Evolutionary conservation across 2,329 filamentous ascomycete genomes (phyloP).

Genomic region (Trichoderma aggressivum): DNA sequence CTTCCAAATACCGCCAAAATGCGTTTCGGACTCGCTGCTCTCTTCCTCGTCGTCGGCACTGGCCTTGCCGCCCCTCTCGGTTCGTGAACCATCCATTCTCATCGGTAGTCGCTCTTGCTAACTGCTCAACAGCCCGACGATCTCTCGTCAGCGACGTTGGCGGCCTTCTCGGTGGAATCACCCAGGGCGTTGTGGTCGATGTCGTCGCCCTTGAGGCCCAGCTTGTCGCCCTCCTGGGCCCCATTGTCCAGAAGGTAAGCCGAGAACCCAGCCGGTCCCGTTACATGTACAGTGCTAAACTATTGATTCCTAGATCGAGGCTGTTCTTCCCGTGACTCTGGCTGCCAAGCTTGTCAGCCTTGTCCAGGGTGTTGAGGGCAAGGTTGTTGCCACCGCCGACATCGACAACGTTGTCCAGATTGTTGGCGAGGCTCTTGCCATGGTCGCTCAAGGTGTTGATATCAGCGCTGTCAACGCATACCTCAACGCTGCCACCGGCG

Average conservation of each 20-base stretch:
- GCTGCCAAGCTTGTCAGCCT: slow-evolving; percentile 25
- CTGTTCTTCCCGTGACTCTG: slow-evolving; percentile 23
- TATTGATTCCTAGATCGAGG: slow-evolving; percentile 19
- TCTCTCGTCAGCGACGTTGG: slow-evolving; percentile 10
- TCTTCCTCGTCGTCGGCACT: slow-evolving; percentile 16
- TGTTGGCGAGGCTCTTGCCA: slow-evolving; percentile 26
- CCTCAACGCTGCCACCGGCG: slow-evolving; percentile 23
- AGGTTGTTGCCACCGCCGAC: neutral
- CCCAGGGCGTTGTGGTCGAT: slow-evolving; percentile 20
- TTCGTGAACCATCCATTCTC: neutral
- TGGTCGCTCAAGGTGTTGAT: slow-evolving; percentile 24
- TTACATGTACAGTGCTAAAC: neutral
- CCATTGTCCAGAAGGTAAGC: slow-evolving; percentile 21
- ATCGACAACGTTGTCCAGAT: slow-evolving; percentile 20
- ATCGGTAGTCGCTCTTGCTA: neutral
- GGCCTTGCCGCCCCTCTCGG: slow-evolving; percentile 11
- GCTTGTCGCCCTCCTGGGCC: slow-evolving; percentile 23
- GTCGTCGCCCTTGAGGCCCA: slow-evolving; percentile 21
- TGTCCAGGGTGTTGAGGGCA: slow-evolving; percentile 18
- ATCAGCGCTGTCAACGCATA: slow-evolving; percentile 24
- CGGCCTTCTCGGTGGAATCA: neutral
- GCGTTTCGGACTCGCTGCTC: slow-evolving; percentile 17
- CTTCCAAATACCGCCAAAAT: slow-evolving; percentile 17
- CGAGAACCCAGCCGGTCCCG: neutral
- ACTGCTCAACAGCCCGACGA: neutral